A percentile compares a stretch with the other conserved stretches of the same genome.
Conservation (phyloP, 2,329 filamentous ascomycete species). For the Didymella keratinophila region DNA sequence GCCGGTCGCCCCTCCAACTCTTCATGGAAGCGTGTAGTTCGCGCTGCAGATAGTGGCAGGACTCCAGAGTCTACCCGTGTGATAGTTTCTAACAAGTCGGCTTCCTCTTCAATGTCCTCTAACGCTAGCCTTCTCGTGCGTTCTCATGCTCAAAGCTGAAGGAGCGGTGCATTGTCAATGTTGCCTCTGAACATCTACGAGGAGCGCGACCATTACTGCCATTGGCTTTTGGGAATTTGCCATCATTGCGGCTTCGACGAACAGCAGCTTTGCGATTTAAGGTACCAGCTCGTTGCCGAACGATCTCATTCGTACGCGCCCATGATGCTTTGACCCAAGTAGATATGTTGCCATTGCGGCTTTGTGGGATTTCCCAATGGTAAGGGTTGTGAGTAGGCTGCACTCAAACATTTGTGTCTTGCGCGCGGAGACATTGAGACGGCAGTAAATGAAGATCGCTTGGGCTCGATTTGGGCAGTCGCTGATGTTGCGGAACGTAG, state of each 20-base stretch:
- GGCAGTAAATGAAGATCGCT: conserved; percentile 1
- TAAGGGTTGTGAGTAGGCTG: conserved; percentile 9
- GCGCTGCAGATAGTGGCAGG: not conserved
- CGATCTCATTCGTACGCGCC: conserved; percentile 1
- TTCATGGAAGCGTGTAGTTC: not conserved
- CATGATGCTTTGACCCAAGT: conserved; percentile 6
- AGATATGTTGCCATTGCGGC: not conserved
- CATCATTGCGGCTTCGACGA: conserved; percentile 1
- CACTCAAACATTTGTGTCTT: not conserved
- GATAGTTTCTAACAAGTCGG: not conserved
- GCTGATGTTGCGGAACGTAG: not conserved
- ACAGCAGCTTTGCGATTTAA: conserved; percentile 8
- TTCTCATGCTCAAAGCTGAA: conserved; percentile 8
- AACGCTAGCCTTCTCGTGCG: not conserved
- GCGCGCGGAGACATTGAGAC: not conserved
- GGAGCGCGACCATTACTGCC: not conserved
- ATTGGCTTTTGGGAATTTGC: not conserved
- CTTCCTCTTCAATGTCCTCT: not conserved
- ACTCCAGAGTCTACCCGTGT: not conserved
- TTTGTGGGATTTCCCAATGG: conserved; percentile 7
- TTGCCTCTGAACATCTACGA: not conserved
- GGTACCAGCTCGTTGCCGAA: not conserved
- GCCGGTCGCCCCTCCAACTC: not conserved
- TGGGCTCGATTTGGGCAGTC: not conserved
- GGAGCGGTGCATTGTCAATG: not conserved